These are phyloP conservation scores for Saccharum spontaneum DNA, from an alignment of 176 grass and related monocot genomes.

Conservation along the genomic window DNA sequence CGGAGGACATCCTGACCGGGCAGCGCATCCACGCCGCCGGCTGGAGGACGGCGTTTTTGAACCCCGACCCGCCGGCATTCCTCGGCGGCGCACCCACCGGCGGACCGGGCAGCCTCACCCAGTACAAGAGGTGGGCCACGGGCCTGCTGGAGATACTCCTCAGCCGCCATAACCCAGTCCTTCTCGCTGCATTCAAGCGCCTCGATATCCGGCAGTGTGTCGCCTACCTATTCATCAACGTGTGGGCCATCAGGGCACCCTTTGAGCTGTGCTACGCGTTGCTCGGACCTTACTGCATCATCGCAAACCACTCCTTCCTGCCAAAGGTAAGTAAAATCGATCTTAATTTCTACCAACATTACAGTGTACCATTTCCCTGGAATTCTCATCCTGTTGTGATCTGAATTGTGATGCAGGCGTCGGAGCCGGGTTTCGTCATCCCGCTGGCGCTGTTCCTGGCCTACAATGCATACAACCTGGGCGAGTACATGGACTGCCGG, in stretches of 20 bases:
- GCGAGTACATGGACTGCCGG: constrained; percentile 38
- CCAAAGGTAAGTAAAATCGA: constrained; percentile 35
- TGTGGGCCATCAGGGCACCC: constrained; percentile 28
- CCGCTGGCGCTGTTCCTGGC: constrained; percentile 11
- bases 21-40: constrained; percentile 25
- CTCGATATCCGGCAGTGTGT: constrained; percentile 50
- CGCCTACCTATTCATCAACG: constrained; percentile 1
- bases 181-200: not conserved
- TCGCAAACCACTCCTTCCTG: constrained; percentile 47
- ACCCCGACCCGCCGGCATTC: constrained; percentile 12
- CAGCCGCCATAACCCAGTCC: constrained; percentile 23
- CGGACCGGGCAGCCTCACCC: constrained; percentile 34
- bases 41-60: not conserved
- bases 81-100: constrained; percentile 26
- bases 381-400: not conserved
- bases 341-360: too few relatives aligned
- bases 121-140: constrained; percentile 60
- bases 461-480: constrained; percentile 22
- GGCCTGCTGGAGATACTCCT: constrained; percentile 46
- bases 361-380: too few relatives aligned
- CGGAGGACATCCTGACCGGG: constrained; percentile 36
- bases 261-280: constrained; percentile 56
- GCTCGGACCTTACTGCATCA: constrained; percentile 46
- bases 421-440: constrained; percentile 21
- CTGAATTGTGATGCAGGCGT: constrained; percentile 15